phyloP scores from a whole-genome alignment of 768 basidiomycete genomes.

The Boletus tomentosulus region DNA sequence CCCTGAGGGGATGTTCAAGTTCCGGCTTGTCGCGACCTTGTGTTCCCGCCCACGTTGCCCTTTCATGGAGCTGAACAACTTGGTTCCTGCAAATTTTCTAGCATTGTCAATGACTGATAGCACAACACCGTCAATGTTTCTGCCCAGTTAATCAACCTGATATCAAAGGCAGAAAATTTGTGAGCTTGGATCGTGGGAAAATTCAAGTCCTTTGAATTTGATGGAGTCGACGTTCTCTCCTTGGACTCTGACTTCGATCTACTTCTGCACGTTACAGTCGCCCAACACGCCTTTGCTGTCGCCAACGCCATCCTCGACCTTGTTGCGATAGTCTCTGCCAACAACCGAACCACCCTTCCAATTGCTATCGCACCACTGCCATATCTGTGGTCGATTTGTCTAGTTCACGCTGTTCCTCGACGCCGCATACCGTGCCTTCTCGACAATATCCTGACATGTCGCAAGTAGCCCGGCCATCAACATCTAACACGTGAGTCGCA shows the following conservation, averaged over 20 bases:
- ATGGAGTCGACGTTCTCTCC: constrained; percentile 18
- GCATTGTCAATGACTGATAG: too few species aligned
- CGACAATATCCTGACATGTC: constrained; percentile 24
- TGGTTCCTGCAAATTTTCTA: too few species aligned
- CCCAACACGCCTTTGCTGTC: constrained; percentile 9
- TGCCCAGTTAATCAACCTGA: too few species aligned
- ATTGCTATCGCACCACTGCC: constrained; percentile 15
- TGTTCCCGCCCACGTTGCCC: too few species aligned
- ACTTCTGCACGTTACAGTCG: constrained; percentile 2
- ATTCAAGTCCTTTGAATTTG: constrained; percentile 22
- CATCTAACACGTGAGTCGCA: constrained; percentile 27
- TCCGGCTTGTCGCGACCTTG: too few species aligned
- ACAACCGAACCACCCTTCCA: constrained; percentile 5
- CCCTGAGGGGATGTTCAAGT: too few species aligned
- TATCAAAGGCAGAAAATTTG: too few species aligned
- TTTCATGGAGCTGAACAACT: too few species aligned
- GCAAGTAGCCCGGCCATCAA: constrained; percentile 30
- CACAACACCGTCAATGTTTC: too few species aligned
- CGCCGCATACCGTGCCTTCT: constrained; percentile 7
- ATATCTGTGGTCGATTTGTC: constrained; percentile 20
- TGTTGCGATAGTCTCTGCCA: constrained; percentile 8
- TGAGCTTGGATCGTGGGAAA: constrained; percentile 25
- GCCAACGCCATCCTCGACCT: constrained; percentile 9
- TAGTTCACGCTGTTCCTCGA: constrained; percentile 9
- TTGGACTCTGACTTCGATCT: constrained; percentile 31